Conservation (phyloP, 768 basidiomycete species). For the Pleurotus salmoneostramineus region DNA sequence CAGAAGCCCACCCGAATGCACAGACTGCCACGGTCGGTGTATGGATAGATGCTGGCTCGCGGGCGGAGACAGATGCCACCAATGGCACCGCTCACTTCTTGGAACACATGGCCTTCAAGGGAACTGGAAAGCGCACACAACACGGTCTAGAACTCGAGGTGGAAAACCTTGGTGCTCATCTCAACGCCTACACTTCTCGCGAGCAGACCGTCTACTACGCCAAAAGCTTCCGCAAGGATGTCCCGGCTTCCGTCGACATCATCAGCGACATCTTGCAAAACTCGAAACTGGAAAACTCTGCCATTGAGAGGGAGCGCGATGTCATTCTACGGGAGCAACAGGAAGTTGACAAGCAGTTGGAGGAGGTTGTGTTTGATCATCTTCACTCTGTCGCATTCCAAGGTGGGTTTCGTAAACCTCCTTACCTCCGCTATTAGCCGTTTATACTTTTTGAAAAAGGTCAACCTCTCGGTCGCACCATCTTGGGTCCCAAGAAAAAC, state of each 20-base stretch:
- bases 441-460: constrained; percentile 37
- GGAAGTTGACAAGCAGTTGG: constrained; percentile 97
- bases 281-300: constrained; percentile 82
- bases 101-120: constrained; percentile 98
- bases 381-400: constrained; percentile 96
- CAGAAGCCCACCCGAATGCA: constrained; percentile 83
- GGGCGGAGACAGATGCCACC: constrained; percentile 93
- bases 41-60: constrained; percentile 98
- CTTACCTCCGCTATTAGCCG: constrained; percentile 10
- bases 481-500: constrained; percentile 94
- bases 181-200: constrained; percentile 97
- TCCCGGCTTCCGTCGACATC: constrained; percentile 88
- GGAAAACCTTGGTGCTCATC: constrained; percentile 94
- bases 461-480: constrained; percentile 94
- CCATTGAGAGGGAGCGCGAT: constrained; percentile 93
- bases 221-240: constrained; percentile 96
- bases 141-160: constrained; percentile 93
- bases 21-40: constrained; percentile 99
- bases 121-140: constrained; percentile 85
- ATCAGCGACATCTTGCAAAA: constrained; percentile 98
- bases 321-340: constrained; percentile 97
- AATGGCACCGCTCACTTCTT: constrained; percentile 98
- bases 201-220: constrained; percentile 99
- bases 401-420: constrained; percentile 45
- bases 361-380: constrained; percentile 99